phyloP scores from a whole-genome alignment of 2,329 filamentous ascomycete species.

The Fusarium compactum region DNA sequence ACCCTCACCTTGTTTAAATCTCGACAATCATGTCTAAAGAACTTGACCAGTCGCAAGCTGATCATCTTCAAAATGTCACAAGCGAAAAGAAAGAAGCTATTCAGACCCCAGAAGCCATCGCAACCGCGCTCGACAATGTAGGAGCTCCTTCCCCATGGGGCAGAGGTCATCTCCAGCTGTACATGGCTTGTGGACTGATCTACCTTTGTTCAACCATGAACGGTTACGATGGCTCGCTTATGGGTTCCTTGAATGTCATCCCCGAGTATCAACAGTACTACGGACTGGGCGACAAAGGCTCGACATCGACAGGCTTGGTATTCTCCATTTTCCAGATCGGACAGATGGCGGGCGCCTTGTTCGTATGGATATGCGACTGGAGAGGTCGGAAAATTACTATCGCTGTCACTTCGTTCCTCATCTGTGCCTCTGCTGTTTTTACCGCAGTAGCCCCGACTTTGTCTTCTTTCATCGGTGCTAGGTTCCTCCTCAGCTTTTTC shows the following conservation, averaged over 20 bases:
- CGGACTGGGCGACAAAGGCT: constrained; percentile 43
- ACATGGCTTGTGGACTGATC: constrained; percentile 30
- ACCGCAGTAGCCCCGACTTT: constrained; percentile 17
- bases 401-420: constrained; percentile 60
- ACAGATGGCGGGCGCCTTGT: constrained; percentile 58
- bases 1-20: neutral
- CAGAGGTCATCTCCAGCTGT: constrained; percentile 25
- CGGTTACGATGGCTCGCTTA: constrained; percentile 57
- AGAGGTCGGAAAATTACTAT: constrained; percentile 58
- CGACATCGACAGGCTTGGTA: constrained; percentile 57
- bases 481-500: constrained; percentile 17
- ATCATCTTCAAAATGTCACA: neutral
- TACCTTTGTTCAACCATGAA: constrained; percentile 58
- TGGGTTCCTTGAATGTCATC: constrained; percentile 60
- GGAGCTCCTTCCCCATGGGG: constrained; percentile 8
- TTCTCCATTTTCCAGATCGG: constrained; percentile 60
- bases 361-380: constrained; percentile 59
- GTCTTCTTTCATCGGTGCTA: constrained; percentile 5
- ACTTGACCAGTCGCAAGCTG: neutral
- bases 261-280: constrained; percentile 17
- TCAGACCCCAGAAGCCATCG: neutral
- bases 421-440: constrained; percentile 6
- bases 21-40: neutral
- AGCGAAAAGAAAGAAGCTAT: neutral
- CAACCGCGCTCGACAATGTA: neutral